Evolutionary conservation across 2,329 filamentous ascomycete genomes (phyloP).

Genomic region (Juglanconis juglandina): DNA sequence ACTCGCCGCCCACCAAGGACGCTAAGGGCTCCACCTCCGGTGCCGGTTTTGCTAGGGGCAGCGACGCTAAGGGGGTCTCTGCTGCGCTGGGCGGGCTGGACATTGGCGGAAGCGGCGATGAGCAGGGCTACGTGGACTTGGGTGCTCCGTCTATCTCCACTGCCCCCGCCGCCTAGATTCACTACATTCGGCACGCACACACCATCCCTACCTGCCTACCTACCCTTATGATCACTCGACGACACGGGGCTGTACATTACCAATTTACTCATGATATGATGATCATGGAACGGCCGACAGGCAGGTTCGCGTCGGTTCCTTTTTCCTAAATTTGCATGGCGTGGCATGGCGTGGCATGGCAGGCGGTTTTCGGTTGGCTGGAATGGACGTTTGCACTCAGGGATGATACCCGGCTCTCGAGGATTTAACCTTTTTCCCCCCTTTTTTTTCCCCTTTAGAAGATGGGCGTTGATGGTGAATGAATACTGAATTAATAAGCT

Average conservation of each 20-base stretch:
- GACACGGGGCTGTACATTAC: slow-evolving; percentile 6
- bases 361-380: neutral
- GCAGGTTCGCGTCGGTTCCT: slow-evolving; percentile 2
- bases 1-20: slow-evolving; percentile 43
- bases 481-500: neutral
- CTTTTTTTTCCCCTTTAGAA: neutral
- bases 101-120: slow-evolving; percentile 9
- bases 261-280: neutral
- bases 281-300: slow-evolving; percentile 1
- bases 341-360: slow-evolving; percentile 5
- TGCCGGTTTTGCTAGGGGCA: slow-evolving; percentile 9
- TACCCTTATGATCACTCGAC: neutral
- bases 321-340: slow-evolving; percentile 14
- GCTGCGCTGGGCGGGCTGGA: slow-evolving; percentile 13
- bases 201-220: neutral
- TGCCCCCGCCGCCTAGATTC: slow-evolving; percentile 12
- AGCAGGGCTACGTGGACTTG: slow-evolving; percentile 14
- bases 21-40: slow-evolving; percentile 6
- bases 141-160: slow-evolving; percentile 8
- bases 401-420: slow-evolving; percentile 1
- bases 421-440: neutral
- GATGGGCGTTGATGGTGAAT: neutral
- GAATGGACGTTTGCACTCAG: neutral
- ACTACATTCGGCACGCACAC: neutral
- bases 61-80: slow-evolving; percentile 12